A percentile compares a stretch with the other conserved stretches of the same genome.
Evolutionary conservation across 2,329 filamentous ascomycete genomes (phyloP).

Genomic region (Nothophaeocryptopus gaeumannii): DNA sequence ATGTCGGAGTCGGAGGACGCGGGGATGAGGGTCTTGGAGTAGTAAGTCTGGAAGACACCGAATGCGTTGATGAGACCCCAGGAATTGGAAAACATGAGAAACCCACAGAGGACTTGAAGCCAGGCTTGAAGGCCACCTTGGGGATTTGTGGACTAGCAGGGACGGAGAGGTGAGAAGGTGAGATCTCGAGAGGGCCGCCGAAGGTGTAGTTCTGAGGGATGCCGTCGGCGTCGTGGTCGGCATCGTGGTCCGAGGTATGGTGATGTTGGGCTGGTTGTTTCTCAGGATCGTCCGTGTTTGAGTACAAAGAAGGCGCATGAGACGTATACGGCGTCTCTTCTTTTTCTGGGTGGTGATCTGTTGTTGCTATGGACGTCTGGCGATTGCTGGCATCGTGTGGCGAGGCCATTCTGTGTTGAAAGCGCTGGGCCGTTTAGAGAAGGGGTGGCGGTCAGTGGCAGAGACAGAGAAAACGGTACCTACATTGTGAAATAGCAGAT

Average conservation of each 20-base stretch:
- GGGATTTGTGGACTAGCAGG: constrained; percentile 30
- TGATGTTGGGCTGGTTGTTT: constrained; percentile 5
- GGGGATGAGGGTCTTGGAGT: constrained; percentile 38
- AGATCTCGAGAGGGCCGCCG: constrained; percentile 24
- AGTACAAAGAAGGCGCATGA: constrained; percentile 11
- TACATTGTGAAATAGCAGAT: too few species aligned
- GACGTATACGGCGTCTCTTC: constrained; percentile 17
- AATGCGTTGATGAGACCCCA: constrained; percentile 39
- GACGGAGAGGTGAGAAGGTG: constrained; percentile 22
- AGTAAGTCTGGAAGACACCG: constrained; percentile 49
- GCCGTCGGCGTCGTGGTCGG: neutral
- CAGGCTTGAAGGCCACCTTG: constrained; percentile 45
- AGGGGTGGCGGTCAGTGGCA: too few species aligned
- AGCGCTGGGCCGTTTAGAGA: too few species aligned
- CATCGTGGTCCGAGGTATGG: too few species aligned
- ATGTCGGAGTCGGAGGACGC: constrained; percentile 29
- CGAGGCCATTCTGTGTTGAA: too few species aligned
- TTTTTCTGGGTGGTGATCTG: neutral
- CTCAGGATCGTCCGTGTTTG: constrained; percentile 9
- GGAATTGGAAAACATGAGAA: constrained; percentile 48
- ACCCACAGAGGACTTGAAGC: constrained; percentile 45
- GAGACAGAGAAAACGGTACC: too few species aligned
- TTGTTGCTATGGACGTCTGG: neutral
- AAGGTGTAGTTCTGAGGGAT: constrained; percentile 5
- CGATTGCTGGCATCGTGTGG: neutral